Evolutionary conservation across 2,329 filamentous ascomycete genomes (phyloP).

Genomic region (Coniochaeta sp.): DNA sequence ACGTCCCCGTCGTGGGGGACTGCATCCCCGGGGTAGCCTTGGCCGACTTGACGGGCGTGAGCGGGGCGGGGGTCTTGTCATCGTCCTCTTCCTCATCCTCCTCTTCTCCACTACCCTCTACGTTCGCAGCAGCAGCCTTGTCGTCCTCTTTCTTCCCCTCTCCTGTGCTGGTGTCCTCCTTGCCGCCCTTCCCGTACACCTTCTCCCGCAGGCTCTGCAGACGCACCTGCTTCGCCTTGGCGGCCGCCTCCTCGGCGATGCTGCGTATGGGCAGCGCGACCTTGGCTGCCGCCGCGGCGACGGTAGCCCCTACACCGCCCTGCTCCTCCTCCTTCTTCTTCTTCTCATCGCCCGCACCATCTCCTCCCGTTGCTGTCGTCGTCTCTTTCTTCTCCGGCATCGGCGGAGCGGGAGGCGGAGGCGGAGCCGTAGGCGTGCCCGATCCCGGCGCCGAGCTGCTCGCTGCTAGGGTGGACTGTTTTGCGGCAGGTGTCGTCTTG

Average conservation of each 20-base stretch:
- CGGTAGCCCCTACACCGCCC: constrained; percentile 17
- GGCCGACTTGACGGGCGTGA: neutral
- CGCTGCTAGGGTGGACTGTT: constrained; percentile 14
- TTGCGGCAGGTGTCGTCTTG: constrained; percentile 25
- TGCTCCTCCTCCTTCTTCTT: constrained; percentile 9
- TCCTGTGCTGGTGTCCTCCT: too few relatives aligned
- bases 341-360: constrained; percentile 12
- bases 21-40: constrained; percentile 29
- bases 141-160: neutral
- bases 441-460: constrained; percentile 13
- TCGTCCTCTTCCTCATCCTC: constrained; percentile 7
- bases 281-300: constrained; percentile 17
- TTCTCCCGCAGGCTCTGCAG: constrained; percentile 47
- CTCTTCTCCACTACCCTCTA: constrained; percentile 10
- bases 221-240: constrained; percentile 54
- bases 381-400: constrained; percentile 14
- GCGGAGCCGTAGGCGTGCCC: neutral
- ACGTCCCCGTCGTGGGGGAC: constrained; percentile 36
- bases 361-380: constrained; percentile 12
- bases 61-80: neutral
- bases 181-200: constrained; percentile 40
- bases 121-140: constrained; percentile 4
- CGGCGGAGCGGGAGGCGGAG: constrained; percentile 11
- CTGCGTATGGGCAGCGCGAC: constrained; percentile 39
- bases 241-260: constrained; percentile 58